Percentiles rank a stretch among this genome's conserved stretches.
Evolutionary conservation across 805 yeast genomes (phyloP).

Genomic region (Kluyveromyces wickerhamii): DNA sequence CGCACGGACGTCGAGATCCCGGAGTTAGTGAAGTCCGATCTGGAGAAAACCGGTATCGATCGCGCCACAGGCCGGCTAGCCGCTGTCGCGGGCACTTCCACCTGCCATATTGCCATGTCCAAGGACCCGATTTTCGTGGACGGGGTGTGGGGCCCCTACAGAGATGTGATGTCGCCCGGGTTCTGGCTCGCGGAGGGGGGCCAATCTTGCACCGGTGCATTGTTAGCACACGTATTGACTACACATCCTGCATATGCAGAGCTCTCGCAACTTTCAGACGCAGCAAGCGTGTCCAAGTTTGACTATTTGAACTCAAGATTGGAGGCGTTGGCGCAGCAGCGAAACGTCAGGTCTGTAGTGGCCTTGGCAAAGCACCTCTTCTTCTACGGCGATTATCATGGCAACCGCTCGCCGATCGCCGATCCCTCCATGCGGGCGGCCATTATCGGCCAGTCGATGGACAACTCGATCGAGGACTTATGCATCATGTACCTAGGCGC

Average conservation of each 20-base stretch:
- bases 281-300: slow-evolving; percentile 64
- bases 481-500: slow-evolving; percentile 87
- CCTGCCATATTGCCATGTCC: slow-evolving; percentile 89
- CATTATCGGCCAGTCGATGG: slow-evolving; percentile 90
- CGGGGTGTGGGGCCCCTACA: slow-evolving; percentile 99
- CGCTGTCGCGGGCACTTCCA: slow-evolving; percentile 97
- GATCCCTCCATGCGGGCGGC: slow-evolving; percentile 90
- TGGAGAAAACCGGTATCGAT: slow-evolving; percentile 39
- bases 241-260: slow-evolving; percentile 85
- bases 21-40: slow-evolving; percentile 42
- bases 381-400: slow-evolving; percentile 94
- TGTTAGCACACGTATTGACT: slow-evolving; percentile 77
- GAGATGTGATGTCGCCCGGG: slow-evolving; percentile 84
- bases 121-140: slow-evolving; percentile 80
- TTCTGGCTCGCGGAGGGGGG: slow-evolving; percentile 98
- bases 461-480: slow-evolving; percentile 70
- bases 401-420: slow-evolving; percentile 96
- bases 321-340: slow-evolving; percentile 53
- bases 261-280: slow-evolving; percentile 57
- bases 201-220: slow-evolving; percentile 95
- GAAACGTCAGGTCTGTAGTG: slow-evolving; percentile 61
- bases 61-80: slow-evolving; percentile 81
- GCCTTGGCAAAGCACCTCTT: slow-evolving; percentile 76
- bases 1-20: slow-evolving; percentile 54
- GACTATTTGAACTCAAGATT: slow-evolving; percentile 73